Percentiles rank a stretch among this genome's conserved stretches.
These are phyloP conservation scores for Pilaira anomala DNA, from an alignment of 192 early-diverging fungal genomes.

Conservation along the genomic window DNA sequence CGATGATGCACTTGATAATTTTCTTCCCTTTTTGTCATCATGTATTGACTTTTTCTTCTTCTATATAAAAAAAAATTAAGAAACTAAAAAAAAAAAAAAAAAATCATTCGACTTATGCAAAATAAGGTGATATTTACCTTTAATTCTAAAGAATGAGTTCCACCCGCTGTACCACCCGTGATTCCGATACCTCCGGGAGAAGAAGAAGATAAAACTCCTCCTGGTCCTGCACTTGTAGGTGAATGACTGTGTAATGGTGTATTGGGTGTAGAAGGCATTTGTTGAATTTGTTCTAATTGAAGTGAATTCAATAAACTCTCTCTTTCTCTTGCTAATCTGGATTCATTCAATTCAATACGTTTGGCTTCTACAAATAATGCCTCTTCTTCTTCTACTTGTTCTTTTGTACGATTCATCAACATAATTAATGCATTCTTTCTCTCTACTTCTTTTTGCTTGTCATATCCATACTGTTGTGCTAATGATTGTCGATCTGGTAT, in stretches of 20 bases:
- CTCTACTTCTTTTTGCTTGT: slow-evolving; percentile 66
- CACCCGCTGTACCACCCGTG: slow-evolving; percentile 33
- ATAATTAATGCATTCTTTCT: slow-evolving; percentile 76
- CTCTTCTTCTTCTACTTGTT: slow-evolving; percentile 86
- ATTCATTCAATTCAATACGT: slow-evolving; percentile 79
- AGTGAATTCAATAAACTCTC: slow-evolving; percentile 70
- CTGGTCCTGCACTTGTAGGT: neutral
- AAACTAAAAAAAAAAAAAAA: neutral
- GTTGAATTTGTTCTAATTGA: slow-evolving; percentile 47
- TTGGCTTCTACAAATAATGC: slow-evolving; percentile 73
- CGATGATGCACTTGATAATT: slow-evolving; percentile 26
- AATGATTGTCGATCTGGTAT: slow-evolving; percentile 28
- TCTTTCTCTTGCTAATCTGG: slow-evolving; percentile 71
- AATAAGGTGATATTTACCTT: slow-evolving; percentile 22
- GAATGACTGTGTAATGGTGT: slow-evolving; percentile 24
- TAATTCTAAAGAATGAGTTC: slow-evolving; percentile 3
- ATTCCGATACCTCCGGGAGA: slow-evolving; percentile 39
- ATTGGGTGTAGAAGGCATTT: slow-evolving; percentile 19
- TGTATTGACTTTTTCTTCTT: slow-evolving; percentile 36
- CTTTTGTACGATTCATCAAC: slow-evolving; percentile 69
- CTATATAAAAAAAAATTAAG: slow-evolving; percentile 7
- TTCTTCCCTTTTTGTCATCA: slow-evolving; percentile 27
- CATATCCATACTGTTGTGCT: slow-evolving; percentile 42
- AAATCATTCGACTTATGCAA: neutral
- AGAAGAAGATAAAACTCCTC: neutral